These are phyloP conservation scores for Lepiota venenata DNA, from an alignment of 768 basidiomycete species.

Conservation along the genomic window DNA sequence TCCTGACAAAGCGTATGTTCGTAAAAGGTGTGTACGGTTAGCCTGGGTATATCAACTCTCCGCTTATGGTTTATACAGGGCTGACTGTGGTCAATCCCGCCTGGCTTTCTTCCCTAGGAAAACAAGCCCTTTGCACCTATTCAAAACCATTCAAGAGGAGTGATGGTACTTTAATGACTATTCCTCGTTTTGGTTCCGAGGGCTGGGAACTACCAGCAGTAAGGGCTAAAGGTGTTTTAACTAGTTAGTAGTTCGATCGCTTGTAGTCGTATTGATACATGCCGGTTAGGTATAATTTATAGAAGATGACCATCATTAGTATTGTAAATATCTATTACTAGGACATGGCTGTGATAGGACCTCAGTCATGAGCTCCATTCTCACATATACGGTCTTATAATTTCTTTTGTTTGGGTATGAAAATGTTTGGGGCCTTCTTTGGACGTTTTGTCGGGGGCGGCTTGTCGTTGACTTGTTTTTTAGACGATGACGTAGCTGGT, in stretches of 20 bases:
- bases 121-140: slow-evolving; percentile 79
- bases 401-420: slow-evolving; percentile 58
- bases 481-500: slow-evolving; percentile 11
- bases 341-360: background rate
- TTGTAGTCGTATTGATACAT: slow-evolving; percentile 1
- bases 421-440: slow-evolving; percentile 43
- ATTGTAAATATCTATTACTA: slow-evolving; percentile 13
- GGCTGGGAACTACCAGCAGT: slow-evolving; percentile 87
- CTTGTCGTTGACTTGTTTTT: slow-evolving; percentile 17
- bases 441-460: slow-evolving; percentile 32
- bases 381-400: slow-evolving; percentile 1
- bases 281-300: background rate
- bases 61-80: slow-evolving; percentile 36
- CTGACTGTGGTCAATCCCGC: slow-evolving; percentile 82
- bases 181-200: slow-evolving; percentile 82
- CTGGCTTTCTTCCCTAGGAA: slow-evolving; percentile 84
- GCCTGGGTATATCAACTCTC: background rate
- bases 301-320: slow-evolving; percentile 12
- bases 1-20: slow-evolving; percentile 71
- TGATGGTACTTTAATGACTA: slow-evolving; percentile 64
- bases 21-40: slow-evolving; percentile 61
- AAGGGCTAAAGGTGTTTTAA: slow-evolving; percentile 28
- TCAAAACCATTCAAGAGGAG: slow-evolving; percentile 79
- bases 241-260: background rate
- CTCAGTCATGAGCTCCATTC: too few species aligned